These are phyloP conservation scores for Phlebiopsis flavidoalba DNA, from an alignment of 768 basidiomycete species.

Conservation along the genomic window DNA sequence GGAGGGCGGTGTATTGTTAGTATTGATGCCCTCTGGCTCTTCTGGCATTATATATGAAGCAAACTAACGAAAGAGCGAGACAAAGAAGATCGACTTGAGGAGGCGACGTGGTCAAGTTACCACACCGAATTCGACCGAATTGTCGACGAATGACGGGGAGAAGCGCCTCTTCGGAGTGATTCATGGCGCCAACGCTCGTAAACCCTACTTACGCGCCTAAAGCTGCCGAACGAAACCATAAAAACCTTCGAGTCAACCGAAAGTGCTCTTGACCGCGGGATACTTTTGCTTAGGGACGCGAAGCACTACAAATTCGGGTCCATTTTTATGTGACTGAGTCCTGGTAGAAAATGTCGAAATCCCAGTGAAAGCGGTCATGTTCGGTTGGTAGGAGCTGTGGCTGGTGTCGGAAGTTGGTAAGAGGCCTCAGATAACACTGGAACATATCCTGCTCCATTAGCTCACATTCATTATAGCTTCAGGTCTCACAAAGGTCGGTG, in stretches of 20 bases:
- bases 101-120: background rate
- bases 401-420: slow-evolving; percentile 60
- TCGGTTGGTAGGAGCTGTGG: slow-evolving; percentile 49
- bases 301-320: background rate
- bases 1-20: background rate
- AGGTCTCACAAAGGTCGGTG: slow-evolving; percentile 12
- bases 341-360: slow-evolving; percentile 7
- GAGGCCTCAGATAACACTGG: slow-evolving; percentile 16
- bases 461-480: background rate
- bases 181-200: too few relatives aligned
- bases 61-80: background rate
- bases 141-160: too few relatives aligned
- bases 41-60: slow-evolving; percentile 4
- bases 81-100: background rate
- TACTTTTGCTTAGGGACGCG: background rate
- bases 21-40: background rate
- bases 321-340: background rate
- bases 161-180: background rate
- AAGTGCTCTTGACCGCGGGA: background rate
- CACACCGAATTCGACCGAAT: background rate
- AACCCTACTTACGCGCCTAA: background rate
- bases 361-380: slow-evolving; percentile 29
- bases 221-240: background rate
- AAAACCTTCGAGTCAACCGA: background rate
- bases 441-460: background rate